These are phyloP conservation scores for Exserohilum rostratum DNA, from an alignment of 2,329 filamentous ascomycete genomes.

Conservation along the genomic window DNA sequence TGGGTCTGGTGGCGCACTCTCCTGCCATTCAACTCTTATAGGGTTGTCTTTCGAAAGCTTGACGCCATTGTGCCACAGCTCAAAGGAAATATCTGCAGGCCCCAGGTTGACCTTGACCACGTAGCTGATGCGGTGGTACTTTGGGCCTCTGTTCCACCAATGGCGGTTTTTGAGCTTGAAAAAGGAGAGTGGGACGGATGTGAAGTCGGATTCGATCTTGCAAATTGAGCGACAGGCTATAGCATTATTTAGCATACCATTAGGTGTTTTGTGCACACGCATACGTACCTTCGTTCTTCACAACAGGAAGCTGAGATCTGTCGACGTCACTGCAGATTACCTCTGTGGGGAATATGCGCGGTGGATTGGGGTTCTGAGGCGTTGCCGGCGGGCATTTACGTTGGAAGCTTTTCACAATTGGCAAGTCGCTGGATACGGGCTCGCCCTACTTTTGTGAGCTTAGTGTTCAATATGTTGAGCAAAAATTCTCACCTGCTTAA, in stretches of 20 bases:
- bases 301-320: constrained; percentile 16
- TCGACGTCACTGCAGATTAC: constrained; percentile 27
- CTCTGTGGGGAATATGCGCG: constrained; percentile 30
- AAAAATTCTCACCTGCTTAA: constrained; percentile 25
- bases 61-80: constrained; percentile 29
- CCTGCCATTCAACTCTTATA: constrained; percentile 30
- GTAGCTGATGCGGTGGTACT: constrained; percentile 27
- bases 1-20: constrained; percentile 15
- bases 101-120: constrained; percentile 28
- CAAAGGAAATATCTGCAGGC: constrained; percentile 26
- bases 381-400: constrained; percentile 31
- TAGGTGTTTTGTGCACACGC: not conserved
- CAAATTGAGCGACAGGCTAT: constrained; percentile 26
- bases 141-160: constrained; percentile 27
- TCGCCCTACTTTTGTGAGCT: constrained; percentile 28
- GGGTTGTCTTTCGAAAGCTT: constrained; percentile 29
- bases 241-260: not conserved
- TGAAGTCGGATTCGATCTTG: constrained; percentile 28
- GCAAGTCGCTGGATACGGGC: constrained; percentile 25
- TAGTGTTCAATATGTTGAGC: not conserved
- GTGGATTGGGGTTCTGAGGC: constrained; percentile 12
- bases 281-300: constrained; percentile 15
- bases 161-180: constrained; percentile 34
- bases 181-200: constrained; percentile 11
- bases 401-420: constrained; percentile 25